Base-by-base conservation (phyloP, 1,284 basidiomycete species). In the Irpex sp. region DNA sequence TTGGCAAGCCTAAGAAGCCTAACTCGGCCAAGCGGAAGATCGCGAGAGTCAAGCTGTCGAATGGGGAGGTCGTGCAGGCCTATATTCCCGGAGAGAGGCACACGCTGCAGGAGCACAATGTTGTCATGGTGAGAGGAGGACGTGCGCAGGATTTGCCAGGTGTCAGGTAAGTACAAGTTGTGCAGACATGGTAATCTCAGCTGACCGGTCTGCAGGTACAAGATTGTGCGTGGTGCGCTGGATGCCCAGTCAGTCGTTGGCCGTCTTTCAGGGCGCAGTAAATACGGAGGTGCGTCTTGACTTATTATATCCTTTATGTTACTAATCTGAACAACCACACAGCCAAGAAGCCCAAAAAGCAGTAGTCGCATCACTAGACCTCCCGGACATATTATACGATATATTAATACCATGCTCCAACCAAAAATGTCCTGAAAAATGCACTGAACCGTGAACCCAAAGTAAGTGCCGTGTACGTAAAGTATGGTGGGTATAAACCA, bases 21-120 rank as follows among this genome's bases (percentile, higher is more conserved):
- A 99, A 99, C 79, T 99, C 97, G 50, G 96, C 96, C 53, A 95
- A 98, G 72, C 93, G 97, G 66, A 99, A 98, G 79, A 94, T 98
- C 64, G 95, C 95, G 50, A 86, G 94, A 73, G 90, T 99, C 68
- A 97, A 97, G 80, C 82, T 99, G 58, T 86, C 90, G 37, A 97
- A 92, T 37, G 97, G 97, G 58, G 91, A 93, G 75, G 90, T 88
- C 49, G 84, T 96, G 63, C 91, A 93, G 77, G 96, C 96, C 13
- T 99, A 98, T 75, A 96, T 99, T 61, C 93, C 93, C 49, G 97
- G 97, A 68, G 97, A 99, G 73, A 97, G 97, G 1, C 97, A 99
- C 76, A 98, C 98, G 74, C 77, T 99, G 71, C 97, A 99, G 79
- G 97, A 99, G 75, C 97, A 99, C 74, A 92, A 89, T 74, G 97